Conservation (phyloP, 116 monocot genomes). For the Posidonia oceanica region DNA sequence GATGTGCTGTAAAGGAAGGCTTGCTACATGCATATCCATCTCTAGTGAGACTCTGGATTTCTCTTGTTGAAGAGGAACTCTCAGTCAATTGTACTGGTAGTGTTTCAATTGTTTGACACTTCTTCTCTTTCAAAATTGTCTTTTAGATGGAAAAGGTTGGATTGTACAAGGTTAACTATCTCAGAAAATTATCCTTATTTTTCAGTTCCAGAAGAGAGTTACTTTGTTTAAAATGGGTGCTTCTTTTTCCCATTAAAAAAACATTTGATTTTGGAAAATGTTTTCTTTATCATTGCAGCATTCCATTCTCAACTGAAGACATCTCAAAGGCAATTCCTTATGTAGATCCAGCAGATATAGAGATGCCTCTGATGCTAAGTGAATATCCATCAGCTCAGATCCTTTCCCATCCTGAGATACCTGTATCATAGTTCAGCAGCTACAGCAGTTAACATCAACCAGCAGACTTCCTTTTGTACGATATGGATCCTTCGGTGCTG, state of each 20-base stretch:
- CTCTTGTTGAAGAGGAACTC: background rate
- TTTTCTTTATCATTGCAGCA: constrained; percentile 30
- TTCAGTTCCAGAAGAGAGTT: too few species aligned
- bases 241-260: too few species aligned
- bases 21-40: background rate
- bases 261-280: background rate
- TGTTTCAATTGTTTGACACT: too few species aligned
- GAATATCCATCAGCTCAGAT: constrained; percentile 37
- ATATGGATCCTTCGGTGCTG: background rate
- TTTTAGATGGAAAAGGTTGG: background rate
- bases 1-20: background rate
- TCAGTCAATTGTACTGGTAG: background rate
- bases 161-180: background rate
- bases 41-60: background rate
- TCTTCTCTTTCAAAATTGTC: background rate
- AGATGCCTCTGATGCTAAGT: constrained; percentile 38
- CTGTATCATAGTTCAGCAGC: constrained; percentile 4
- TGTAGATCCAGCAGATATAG: constrained; percentile 55
- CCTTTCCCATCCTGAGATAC: constrained; percentile 1
- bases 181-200: background rate
- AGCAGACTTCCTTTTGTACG: background rate
- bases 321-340: constrained; percentile 84
- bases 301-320: constrained; percentile 91
- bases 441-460: background rate
- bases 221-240: too few species aligned